A percentile compares a stretch with the other conserved stretches of the same genome.
Conservation (phyloP, 1,139 yeast species). For the Trichomonascaceae sp. region DNA sequence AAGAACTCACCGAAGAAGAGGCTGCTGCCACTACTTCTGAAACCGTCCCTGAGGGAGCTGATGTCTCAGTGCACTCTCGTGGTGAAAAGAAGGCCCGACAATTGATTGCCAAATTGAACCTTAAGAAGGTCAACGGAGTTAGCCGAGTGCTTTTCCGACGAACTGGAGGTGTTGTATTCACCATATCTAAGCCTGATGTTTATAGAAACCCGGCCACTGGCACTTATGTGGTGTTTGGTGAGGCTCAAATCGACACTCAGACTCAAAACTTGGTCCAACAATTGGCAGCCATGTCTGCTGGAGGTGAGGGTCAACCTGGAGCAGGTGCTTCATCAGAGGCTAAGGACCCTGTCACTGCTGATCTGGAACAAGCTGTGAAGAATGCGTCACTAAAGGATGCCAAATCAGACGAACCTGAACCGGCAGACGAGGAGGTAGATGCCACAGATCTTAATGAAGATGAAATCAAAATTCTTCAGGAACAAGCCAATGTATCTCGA, state of each 20-base stretch:
- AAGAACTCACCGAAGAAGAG: slow-evolving; percentile 28
- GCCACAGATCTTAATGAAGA: slow-evolving; percentile 73
- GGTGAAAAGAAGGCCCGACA: slow-evolving; percentile 97
- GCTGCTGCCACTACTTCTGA: slow-evolving; percentile 25
- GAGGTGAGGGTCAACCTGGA: slow-evolving; percentile 28
- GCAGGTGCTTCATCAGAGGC: slow-evolving; percentile 36
- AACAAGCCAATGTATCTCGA: slow-evolving; percentile 85
- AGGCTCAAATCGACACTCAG: slow-evolving; percentile 86
- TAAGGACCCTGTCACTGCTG: slow-evolving; percentile 79
- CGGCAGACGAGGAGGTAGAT: slow-evolving; percentile 55
- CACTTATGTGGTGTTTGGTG: slow-evolving; percentile 95
- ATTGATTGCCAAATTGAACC: slow-evolving; percentile 78
- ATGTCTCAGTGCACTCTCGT: slow-evolving; percentile 77
- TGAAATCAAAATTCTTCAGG: slow-evolving; percentile 76
- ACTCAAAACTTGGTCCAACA: slow-evolving; percentile 31
- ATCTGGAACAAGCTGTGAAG: slow-evolving; percentile 75
- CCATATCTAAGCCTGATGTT: slow-evolving; percentile 92
- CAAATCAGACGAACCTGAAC: slow-evolving; percentile 25
- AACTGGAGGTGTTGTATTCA: slow-evolving; percentile 87
- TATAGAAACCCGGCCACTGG: slow-evolving; percentile 87
- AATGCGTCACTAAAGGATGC: slow-evolving; percentile 29
- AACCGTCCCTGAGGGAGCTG: slow-evolving; percentile 52
- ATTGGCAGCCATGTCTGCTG: slow-evolving; percentile 27
- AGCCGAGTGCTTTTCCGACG: slow-evolving; percentile 95
- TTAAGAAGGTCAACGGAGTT: slow-evolving; percentile 88